A percentile compares a stretch with the other conserved stretches of the same genome.
Conservation (phyloP, 257 asterid species). For the Verbena officinalis region DNA sequence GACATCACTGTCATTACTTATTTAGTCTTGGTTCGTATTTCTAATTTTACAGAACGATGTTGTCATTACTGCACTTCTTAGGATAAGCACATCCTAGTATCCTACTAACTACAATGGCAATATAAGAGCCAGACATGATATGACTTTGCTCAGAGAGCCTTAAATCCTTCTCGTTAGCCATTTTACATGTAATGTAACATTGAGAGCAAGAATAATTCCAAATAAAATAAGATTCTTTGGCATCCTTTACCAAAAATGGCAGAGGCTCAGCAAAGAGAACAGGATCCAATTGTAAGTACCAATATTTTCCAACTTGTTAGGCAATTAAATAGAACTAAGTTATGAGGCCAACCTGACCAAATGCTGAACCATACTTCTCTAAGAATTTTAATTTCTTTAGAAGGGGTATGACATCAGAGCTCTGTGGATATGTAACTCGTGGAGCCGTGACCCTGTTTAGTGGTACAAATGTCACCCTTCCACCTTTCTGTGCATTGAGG, state of each 20-base stretch:
- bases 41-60: neutral
- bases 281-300: conserved; percentile 12
- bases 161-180: conserved; percentile 13
- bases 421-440: conserved; percentile 75
- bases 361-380: conserved; percentile 61
- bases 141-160: neutral
- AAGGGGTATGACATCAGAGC: conserved; percentile 87
- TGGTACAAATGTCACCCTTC: conserved; percentile 96
- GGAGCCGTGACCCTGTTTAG: conserved; percentile 94
- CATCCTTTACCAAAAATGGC: conserved; percentile 16
- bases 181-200: conserved; percentile 6
- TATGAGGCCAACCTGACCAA: conserved; percentile 71
- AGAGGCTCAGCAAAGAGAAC: conserved; percentile 12
- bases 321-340: conserved; percentile 24
- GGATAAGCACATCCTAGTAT: too few relatives aligned
- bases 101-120: neutral
- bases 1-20: too few relatives aligned
- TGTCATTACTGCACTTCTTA: neutral
- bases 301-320: conserved; percentile 21
- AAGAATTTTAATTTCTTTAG: conserved; percentile 69
- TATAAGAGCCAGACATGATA: too few relatives aligned
- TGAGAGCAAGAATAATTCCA: conserved; percentile 14
- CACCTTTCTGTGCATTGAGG: conserved; percentile 95
- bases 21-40: neutral
- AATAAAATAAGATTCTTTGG: conserved; percentile 1